A percentile compares a stretch with the other conserved stretches of the same genome.
phyloP scores from a whole-genome alignment of 2,329 filamentous ascomycete genomes.

The Diaporthe sp. region DNA sequence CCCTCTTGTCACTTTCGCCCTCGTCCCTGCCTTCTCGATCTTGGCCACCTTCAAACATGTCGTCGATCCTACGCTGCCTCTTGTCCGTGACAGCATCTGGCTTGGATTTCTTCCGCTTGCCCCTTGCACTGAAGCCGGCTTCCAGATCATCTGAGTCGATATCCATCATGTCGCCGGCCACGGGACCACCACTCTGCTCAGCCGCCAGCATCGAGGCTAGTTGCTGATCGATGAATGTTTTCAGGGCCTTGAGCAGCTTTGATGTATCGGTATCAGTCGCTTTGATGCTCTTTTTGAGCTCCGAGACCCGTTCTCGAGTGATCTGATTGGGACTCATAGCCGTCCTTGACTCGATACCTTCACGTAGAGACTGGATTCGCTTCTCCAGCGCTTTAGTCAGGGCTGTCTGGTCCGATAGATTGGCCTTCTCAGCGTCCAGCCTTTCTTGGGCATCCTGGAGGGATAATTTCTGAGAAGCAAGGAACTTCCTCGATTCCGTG shows the following conservation, averaged over 20 bases:
- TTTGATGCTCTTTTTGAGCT: slow-evolving; percentile 71
- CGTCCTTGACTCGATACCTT: slow-evolving; percentile 69
- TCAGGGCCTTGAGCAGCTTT: slow-evolving; percentile 73
- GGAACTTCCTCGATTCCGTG: slow-evolving; percentile 72
- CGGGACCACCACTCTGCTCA: slow-evolving; percentile 86
- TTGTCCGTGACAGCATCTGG: slow-evolving; percentile 58
- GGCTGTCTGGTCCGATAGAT: slow-evolving; percentile 67
- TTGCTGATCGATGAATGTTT: slow-evolving; percentile 78
- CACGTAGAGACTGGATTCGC: slow-evolving; percentile 71
- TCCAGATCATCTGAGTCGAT: slow-evolving; percentile 71
- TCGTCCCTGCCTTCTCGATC: slow-evolving; percentile 46
- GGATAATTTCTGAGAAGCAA: slow-evolving; percentile 60
- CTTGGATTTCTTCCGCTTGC: slow-evolving; percentile 65
- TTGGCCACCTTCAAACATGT: slow-evolving; percentile 68
- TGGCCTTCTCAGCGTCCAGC: slow-evolving; percentile 65
- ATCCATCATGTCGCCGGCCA: slow-evolving; percentile 81
- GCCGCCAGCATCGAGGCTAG: slow-evolving; percentile 84
- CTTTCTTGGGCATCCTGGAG: slow-evolving; percentile 60
- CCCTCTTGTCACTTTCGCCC: slow-evolving; percentile 60
- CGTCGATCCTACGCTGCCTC: slow-evolving; percentile 73
- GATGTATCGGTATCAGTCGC: slow-evolving; percentile 73
- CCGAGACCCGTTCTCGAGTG: slow-evolving; percentile 72
- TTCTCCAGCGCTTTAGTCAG: slow-evolving; percentile 67
- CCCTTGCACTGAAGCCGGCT: slow-evolving; percentile 72
- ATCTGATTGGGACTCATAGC: slow-evolving; percentile 73